Evolutionary conservation across 805 yeast genomes (phyloP), one percentile per base, ranked within the genome.

Genomic region (Lipomyces oligophaga): DNA sequence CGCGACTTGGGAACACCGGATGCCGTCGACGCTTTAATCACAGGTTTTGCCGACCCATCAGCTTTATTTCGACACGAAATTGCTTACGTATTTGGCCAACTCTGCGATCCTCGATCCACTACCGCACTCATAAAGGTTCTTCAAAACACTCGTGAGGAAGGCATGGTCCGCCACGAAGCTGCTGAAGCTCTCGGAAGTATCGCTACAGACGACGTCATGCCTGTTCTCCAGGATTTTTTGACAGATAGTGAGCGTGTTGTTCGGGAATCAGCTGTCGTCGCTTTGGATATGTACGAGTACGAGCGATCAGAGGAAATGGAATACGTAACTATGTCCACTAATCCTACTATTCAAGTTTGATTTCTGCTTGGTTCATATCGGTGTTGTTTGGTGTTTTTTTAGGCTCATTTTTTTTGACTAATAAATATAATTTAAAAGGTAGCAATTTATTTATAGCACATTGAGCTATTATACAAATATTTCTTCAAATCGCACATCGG

Each of bases 141-240:
- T 59, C 80, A 80, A 58, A 79, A 85, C 66, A 77, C 74, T 49
- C 63, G 68, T 13, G 96, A 93, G 71, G 97, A 95, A 43, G 95
- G 94, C 55, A 93, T 93, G 99, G 98, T 94, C 27, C 83, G 99
- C 71, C 99, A 93, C 65, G 99, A 93, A 71, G 98, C 97, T 48
- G 98, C 97, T 21, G 99, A 93, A 71, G 98, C 98, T 21, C 75
- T 94, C 60, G 98, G 98, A 22, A 79, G 95, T 24, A 93, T 93
- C 64, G 97, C 96, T 22, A 86, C 97, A 7, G 96, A 86, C 61
- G 97, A 90, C 49, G 95, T 90, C 31, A 74, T 90, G 56, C 96
- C 97, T 13, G 83, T 93, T 28, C 77, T 94, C 62, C 77, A 84
- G 65, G 71, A 80, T 36, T 85, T 85, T 66, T 75, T 89, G 60